Evolutionary conservation across 2,329 filamentous ascomycete genomes (phyloP).

Genomic region (Macroventuria anomochaeta): DNA sequence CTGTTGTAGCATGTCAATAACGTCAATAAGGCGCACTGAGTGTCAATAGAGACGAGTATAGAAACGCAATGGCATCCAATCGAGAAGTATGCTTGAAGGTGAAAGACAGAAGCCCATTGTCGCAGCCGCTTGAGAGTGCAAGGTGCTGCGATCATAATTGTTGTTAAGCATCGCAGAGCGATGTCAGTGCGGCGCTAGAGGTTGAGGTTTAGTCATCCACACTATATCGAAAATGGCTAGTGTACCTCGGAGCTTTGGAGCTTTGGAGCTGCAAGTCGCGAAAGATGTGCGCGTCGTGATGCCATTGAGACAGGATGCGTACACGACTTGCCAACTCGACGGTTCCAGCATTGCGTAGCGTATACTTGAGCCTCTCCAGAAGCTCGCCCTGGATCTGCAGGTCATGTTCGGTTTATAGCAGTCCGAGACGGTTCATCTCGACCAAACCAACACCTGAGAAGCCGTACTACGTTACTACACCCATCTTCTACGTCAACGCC

Average conservation of each 20-base stretch:
- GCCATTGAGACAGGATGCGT: constrained; percentile 39
- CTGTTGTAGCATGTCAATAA: constrained; percentile 17
- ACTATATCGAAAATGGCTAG: neutral
- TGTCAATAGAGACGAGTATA: constrained; percentile 18
- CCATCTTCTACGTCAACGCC: constrained; percentile 99
- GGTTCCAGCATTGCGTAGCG: constrained; percentile 26
- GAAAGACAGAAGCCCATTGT: constrained; percentile 12
- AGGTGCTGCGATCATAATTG: too few species aligned
- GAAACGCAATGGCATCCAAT: constrained; percentile 19
- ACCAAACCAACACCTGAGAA: constrained; percentile 58
- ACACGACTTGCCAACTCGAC: constrained; percentile 30
- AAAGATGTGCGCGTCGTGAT: constrained; percentile 19
- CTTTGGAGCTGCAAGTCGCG: constrained; percentile 24
- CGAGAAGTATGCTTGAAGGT: constrained; percentile 10
- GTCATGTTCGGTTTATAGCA: constrained; percentile 29
- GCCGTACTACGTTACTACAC: constrained; percentile 93
- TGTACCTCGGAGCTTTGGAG: constrained; percentile 23
- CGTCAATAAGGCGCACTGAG: constrained; percentile 27
- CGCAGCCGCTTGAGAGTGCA: too few species aligned
- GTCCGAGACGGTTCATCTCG: constrained; percentile 25
- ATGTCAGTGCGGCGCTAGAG: too few species aligned
- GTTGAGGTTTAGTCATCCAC: constrained; percentile 1
- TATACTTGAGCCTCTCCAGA: constrained; percentile 20
- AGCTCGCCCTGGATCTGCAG: constrained; percentile 33
- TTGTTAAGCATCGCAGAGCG: too few species aligned